Evolutionary conservation across 2,329 filamentous ascomycete genomes (phyloP).

Genomic region (Fragosphaeria purpurea): DNA sequence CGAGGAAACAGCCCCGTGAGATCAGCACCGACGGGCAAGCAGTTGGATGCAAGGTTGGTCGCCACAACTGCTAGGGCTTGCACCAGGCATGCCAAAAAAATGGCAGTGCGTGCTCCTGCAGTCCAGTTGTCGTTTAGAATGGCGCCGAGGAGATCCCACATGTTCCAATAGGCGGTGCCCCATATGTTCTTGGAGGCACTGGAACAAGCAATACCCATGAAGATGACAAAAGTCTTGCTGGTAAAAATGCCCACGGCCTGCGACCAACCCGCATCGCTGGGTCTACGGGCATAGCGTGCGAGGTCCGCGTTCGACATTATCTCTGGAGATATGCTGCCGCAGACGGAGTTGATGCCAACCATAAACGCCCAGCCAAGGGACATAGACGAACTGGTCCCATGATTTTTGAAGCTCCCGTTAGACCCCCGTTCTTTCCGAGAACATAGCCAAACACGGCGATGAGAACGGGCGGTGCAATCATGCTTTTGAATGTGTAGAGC

Average conservation of each 20-base stretch:
- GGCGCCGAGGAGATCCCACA: slow-evolving; percentile 13
- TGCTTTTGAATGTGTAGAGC: slow-evolving; percentile 16
- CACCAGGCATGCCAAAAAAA: slow-evolving; percentile 13
- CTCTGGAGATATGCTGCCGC: slow-evolving; percentile 15
- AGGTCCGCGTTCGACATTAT: slow-evolving; percentile 5
- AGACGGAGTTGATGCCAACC: slow-evolving; percentile 18
- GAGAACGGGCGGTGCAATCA: slow-evolving; percentile 24
- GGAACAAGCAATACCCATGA: slow-evolving; percentile 31
- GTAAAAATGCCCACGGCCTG: slow-evolving; percentile 28
- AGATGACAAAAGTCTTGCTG: slow-evolving; percentile 31
- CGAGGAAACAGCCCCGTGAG: slow-evolving; percentile 23
- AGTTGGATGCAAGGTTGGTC: slow-evolving; percentile 19
- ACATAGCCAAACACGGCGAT: slow-evolving; percentile 8
- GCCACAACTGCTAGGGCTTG: slow-evolving; percentile 14
- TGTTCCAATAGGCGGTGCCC: slow-evolving; percentile 19
- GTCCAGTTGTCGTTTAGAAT: slow-evolving; percentile 13
- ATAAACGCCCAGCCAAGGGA: slow-evolving; percentile 19
- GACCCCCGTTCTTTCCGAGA: not conserved
- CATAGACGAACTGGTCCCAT: too few species aligned
- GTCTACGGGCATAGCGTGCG: slow-evolving; percentile 10
- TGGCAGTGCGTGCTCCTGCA: slow-evolving; percentile 8
- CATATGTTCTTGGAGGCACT: slow-evolving; percentile 31
- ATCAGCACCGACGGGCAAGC: slow-evolving; percentile 27
- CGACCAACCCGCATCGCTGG: slow-evolving; percentile 19
- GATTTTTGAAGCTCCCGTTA: too few species aligned